Percentiles rank a stretch among this genome's conserved stretches.
These are phyloP conservation scores for Penicillium decumbens DNA, from an alignment of 2,329 filamentous ascomycete genomes.

Conservation along the genomic window DNA sequence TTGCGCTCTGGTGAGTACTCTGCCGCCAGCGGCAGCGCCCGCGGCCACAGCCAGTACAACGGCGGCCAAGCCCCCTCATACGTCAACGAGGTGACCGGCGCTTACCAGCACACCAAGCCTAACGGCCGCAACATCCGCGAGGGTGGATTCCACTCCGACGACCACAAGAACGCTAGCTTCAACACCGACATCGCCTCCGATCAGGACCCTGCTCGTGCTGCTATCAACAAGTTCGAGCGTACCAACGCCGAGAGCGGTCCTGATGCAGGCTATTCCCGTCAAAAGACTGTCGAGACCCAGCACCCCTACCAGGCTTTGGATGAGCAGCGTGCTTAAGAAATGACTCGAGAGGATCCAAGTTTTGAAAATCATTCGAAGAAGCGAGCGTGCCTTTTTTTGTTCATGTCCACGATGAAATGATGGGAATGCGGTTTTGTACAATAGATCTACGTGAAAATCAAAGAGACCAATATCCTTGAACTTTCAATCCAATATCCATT, in stretches of 20 bases:
- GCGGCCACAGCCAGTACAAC: constrained; percentile 26
- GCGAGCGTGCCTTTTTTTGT: constrained; percentile 7
- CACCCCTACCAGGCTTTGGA: constrained; percentile 25
- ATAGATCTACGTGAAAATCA: constrained; percentile 3
- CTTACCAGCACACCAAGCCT: constrained; percentile 39
- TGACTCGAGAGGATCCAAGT: neutral
- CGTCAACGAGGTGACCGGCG: constrained; percentile 31
- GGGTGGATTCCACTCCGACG: constrained; percentile 41
- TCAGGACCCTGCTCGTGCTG: constrained; percentile 53
- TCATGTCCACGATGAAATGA: neutral
- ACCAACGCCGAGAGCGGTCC: constrained; percentile 27
- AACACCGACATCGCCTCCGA: constrained; percentile 50
- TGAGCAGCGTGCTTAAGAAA: constrained; percentile 29
- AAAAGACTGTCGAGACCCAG: constrained; percentile 24
- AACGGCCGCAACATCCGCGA: constrained; percentile 52
- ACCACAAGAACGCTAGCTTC: constrained; percentile 49
- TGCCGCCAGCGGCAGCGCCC: constrained; percentile 23
- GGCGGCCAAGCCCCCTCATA: constrained; percentile 38
- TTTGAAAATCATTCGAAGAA: constrained; percentile 3
- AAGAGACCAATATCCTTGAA: neutral
- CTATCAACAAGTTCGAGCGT: constrained; percentile 37
- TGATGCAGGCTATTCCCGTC: constrained; percentile 23
- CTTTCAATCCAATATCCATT: neutral
- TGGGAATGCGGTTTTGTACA: constrained; percentile 10
- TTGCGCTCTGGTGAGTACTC: constrained; percentile 23